A percentile compares a stretch with the other conserved stretches of the same genome.
phyloP scores from a whole-genome alignment of 768 basidiomycete species.

The Pleurotus pulmonarius region DNA sequence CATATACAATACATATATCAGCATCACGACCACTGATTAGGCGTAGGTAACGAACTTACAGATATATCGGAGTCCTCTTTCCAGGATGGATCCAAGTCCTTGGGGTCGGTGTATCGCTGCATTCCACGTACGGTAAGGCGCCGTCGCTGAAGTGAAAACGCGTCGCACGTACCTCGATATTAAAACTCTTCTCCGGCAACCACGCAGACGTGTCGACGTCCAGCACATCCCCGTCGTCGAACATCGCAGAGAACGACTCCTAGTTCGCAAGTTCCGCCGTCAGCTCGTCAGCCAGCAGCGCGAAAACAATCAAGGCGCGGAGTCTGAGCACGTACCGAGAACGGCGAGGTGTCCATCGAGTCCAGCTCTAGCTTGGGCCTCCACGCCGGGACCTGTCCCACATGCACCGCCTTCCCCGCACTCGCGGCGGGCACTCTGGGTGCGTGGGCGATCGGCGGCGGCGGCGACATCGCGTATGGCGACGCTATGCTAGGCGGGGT shows the following conservation, averaged over 20 bases:
- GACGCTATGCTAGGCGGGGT: neutral
- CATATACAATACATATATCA: neutral
- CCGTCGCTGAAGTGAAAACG: neutral
- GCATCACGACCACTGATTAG: no score
- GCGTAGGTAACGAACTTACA: no score
- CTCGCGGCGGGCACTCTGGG: neutral
- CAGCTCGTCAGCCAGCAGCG: neutral
- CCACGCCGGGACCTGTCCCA: neutral
- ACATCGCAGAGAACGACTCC: neutral
- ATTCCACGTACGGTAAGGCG: no score
- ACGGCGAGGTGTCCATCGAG: neutral
- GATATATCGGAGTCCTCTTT: neutral
- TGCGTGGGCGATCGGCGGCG: neutral
- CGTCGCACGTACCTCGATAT: neutral
- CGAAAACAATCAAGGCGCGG: neutral
- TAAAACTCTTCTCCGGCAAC: neutral
- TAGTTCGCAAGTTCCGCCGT: neutral
- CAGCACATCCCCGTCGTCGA: neutral
- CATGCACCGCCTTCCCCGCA: no score
- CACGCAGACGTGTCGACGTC: neutral
- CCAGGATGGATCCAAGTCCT: neutral
- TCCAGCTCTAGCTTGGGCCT: neutral
- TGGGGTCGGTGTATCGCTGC: neutral
- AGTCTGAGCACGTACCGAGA: neutral
- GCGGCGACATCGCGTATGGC: neutral